Base-by-base conservation (phyloP, 164 flowering plant species). In the Umbilicus rupestris region DNA sequence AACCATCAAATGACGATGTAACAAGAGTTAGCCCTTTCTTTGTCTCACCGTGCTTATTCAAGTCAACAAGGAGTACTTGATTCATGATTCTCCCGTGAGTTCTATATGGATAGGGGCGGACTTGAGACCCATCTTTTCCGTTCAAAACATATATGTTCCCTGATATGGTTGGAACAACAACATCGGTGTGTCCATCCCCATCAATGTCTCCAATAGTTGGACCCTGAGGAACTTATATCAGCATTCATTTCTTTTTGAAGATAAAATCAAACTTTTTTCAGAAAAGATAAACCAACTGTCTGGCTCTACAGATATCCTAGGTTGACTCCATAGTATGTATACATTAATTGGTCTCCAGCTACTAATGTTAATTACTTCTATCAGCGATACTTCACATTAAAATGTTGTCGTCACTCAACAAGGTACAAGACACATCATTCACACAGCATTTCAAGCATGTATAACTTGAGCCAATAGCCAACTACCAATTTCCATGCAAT, bases 11-110 rank as follows among this genome's bases (percentile, higher is more conserved):
- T 41, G 97, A 92, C 64, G 97, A 87, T 37, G 96, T 87, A 55
- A 92, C 96, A 71, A 95, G 79, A 37, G 97, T 84, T 29, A 95
- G 85, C 31, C 98, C 99, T 74, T 86, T 88, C 74, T 80, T 83
- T 70, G 87, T 83, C 75, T 92, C 92, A 49, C 86, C 90, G 7
- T 80, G 89, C 75, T 83, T 90, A 72, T 78, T 92, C 72, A 95
- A 76, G 81, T 95, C 97, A 70, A 90, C 93, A 35, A 92, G 88
- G 73, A 95, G 97, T 68, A 90, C 84, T 77, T 83, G 90, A 83
- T 82, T 95, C 98, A 92, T 90, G 58, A 95, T 84, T 81, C 94
- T 82, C 71, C 99, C 99, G 77, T 92, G 99, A 68, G 99, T 92
- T 71, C 90, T 85, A 69, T 87, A 95, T 24, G 99, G 99, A 76